These are phyloP conservation scores for Limonomyces culmigenus DNA, from an alignment of 1,284 basidiomycete species.

Conservation along the genomic window DNA sequence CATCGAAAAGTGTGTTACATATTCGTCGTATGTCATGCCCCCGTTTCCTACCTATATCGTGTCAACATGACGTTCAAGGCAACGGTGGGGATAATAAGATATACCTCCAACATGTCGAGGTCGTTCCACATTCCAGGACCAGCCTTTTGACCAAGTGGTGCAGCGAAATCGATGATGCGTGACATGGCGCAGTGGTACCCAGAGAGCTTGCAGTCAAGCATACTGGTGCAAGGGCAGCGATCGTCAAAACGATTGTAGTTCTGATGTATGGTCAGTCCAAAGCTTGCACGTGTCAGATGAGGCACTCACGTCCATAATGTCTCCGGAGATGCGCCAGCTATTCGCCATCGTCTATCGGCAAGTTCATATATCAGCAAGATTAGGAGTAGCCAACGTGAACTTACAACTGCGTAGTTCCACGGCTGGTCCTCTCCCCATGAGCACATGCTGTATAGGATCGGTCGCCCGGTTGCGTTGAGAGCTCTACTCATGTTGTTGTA, in stretches of 20 bases:
- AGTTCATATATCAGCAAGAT: not conserved
- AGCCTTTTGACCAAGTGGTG: constrained; percentile 22
- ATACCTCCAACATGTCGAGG: constrained; percentile 21
- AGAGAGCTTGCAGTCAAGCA: constrained; percentile 23
- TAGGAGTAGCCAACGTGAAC: constrained; percentile 5
- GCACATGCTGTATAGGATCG: constrained; percentile 29
- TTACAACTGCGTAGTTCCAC: constrained; percentile 26
- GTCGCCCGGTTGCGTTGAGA: constrained; percentile 25
- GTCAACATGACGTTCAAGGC: no score
- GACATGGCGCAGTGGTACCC: constrained; percentile 22
- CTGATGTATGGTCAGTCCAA: constrained; percentile 7
- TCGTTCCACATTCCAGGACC: constrained; percentile 23
- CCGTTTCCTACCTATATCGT: constrained; percentile 19
- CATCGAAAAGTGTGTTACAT: constrained; percentile 25
- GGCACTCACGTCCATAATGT: constrained; percentile 19
- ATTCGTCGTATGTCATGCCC: constrained; percentile 25
- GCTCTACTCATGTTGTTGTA: constrained; percentile 28
- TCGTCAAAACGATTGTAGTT: constrained; percentile 23
- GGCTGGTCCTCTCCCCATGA: constrained; percentile 28
- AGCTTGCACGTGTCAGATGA: not conserved
- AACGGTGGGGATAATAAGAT: no score
- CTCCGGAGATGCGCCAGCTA: constrained; percentile 28
- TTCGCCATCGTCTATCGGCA: constrained; percentile 21
- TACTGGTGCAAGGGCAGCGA: constrained; percentile 23
- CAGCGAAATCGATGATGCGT: constrained; percentile 21